Conservation (phyloP, 1,284 basidiomycete genomes). For the Wallemia hederae region DNA sequence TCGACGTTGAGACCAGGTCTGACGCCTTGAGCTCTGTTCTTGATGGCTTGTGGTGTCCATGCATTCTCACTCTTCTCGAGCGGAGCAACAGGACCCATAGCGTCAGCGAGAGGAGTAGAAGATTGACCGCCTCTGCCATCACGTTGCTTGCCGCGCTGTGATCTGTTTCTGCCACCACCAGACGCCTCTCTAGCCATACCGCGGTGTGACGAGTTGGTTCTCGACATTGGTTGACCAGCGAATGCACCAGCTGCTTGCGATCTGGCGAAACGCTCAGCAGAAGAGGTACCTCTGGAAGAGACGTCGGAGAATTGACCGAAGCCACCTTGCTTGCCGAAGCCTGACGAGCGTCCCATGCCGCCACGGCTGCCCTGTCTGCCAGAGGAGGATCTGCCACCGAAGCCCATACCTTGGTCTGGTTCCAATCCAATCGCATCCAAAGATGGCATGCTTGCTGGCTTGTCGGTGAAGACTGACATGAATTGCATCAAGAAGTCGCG, state of each 20-base stretch:
- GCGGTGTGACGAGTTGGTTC: constrained; percentile 6
- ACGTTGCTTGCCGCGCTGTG: constrained; percentile 14
- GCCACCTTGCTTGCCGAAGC: neutral
- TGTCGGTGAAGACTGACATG: constrained; percentile 81
- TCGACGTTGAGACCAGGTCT: constrained; percentile 19
- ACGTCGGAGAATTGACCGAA: constrained; percentile 1
- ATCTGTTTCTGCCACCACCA: constrained; percentile 6
- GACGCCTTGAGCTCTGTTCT: constrained; percentile 14
- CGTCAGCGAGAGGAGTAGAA: constrained; percentile 7
- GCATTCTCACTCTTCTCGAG: constrained; percentile 50
- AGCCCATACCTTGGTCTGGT: constrained; percentile 26
- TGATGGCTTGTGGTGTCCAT: constrained; percentile 30
- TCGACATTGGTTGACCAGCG: constrained; percentile 7
- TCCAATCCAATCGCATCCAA: constrained; percentile 78
- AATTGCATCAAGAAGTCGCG: constrained; percentile 94
- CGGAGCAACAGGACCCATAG: constrained; percentile 29
- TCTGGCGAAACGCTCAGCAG: constrained; percentile 5
- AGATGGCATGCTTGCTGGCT: constrained; percentile 63
- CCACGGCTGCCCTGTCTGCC: neutral
- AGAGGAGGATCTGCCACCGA: neutral
- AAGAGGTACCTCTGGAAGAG: constrained; percentile 4
- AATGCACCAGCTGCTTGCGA: constrained; percentile 1
- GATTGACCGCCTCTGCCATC: constrained; percentile 10
- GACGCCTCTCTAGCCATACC: constrained; percentile 2
- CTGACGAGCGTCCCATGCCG: neutral